These are phyloP conservation scores for Echeveria elegans DNA, from an alignment of 164 flowering plant species.

Conservation along the genomic window DNA sequence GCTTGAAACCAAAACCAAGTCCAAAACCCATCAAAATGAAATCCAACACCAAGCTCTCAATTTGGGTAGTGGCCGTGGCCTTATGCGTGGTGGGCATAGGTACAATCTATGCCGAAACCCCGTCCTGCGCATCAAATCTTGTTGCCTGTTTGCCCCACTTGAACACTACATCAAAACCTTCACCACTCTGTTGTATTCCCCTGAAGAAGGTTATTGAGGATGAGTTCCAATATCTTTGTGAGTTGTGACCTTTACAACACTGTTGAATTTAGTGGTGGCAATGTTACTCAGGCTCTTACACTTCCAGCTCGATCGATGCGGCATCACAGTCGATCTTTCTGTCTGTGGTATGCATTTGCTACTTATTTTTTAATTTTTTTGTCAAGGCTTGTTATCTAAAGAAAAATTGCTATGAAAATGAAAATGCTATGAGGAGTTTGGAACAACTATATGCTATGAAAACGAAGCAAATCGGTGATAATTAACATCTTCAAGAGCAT, in stretches of 20 bases:
- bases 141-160: background rate
- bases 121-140: background rate
- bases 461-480: too few relatives aligned
- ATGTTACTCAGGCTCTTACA: constrained; percentile 7
- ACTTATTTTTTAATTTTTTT: background rate
- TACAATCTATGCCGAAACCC: background rate
- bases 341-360: background rate
- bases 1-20: background rate
- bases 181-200: background rate
- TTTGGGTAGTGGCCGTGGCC: background rate
- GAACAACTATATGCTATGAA: too few relatives aligned
- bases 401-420: too few relatives aligned
- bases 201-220: background rate
- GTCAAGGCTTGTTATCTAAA: background rate
- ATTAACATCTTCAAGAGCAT: too few relatives aligned
- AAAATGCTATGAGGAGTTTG: too few relatives aligned
- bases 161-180: background rate
- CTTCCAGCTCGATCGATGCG: background rate
- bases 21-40: background rate
- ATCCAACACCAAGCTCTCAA: background rate
- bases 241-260: background rate
- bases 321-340: background rate
- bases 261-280: background rate
- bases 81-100: background rate
- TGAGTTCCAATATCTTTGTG: background rate